A percentile compares a stretch with the other conserved stretches of the same genome.
These are phyloP conservation scores for Suillus americanus DNA, from an alignment of 768 basidiomycete species.

Conservation along the genomic window DNA sequence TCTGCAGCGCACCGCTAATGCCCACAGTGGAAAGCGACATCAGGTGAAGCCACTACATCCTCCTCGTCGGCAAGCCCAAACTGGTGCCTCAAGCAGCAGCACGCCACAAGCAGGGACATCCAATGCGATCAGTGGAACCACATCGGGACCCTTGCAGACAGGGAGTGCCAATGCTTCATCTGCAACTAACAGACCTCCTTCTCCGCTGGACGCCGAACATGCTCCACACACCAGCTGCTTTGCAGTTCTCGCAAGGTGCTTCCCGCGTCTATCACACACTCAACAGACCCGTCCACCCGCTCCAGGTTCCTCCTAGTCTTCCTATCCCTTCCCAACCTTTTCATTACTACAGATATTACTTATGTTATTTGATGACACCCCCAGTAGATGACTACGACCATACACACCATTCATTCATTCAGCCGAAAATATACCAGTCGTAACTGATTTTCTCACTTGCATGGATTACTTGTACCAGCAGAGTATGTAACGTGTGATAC, in stretches of 20 bases:
- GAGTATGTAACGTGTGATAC: too few species aligned
- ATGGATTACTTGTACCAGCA: background rate
- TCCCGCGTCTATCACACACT: background rate
- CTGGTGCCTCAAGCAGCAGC: background rate
- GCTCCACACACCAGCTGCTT: background rate
- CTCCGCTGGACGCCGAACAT: background rate
- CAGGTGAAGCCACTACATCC: background rate
- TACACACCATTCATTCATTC: too few species aligned
- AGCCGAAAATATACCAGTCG: background rate
- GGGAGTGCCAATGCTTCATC: background rate
- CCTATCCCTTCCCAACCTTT: too few species aligned
- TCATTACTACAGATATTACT: background rate
- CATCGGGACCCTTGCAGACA: background rate
- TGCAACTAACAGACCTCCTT: background rate
- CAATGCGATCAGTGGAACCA: background rate
- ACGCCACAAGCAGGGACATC: background rate
- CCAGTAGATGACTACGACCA: too few species aligned
- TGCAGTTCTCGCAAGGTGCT: background rate
- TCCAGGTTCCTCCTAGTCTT: background rate
- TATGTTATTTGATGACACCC: too few species aligned
- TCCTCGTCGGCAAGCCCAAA: background rate
- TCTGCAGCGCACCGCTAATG: background rate
- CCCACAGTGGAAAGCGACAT: background rate
- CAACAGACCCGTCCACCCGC: background rate
- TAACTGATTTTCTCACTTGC: background rate